Evolutionary conservation across 2,329 filamentous ascomycete genomes (phyloP).

Genomic region (Pestalotiopsis sp.): DNA sequence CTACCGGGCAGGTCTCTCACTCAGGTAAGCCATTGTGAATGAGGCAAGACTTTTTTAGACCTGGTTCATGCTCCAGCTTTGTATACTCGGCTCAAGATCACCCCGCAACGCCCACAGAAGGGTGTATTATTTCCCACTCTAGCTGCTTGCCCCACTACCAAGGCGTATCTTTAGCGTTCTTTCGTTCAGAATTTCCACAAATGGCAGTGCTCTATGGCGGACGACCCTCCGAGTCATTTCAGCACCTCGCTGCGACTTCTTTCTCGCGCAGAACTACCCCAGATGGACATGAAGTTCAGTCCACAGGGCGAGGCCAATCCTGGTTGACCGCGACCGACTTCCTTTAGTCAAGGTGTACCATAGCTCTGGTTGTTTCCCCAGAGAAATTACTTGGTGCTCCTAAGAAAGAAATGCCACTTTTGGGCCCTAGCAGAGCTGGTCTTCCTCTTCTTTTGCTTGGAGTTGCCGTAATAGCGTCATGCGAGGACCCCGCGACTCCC

Average conservation of each 20-base stretch:
- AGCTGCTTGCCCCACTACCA: background rate
- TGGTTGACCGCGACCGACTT: background rate
- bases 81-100: slow-evolving; percentile 1
- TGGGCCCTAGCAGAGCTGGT: background rate
- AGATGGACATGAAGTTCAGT: background rate
- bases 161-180: background rate
- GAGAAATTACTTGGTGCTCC: background rate
- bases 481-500: background rate
- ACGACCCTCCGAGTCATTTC: background rate
- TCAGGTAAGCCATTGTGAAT: no score
- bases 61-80: background rate
- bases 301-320: slow-evolving; percentile 6
- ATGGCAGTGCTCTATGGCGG: slow-evolving; percentile 6
- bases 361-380: background rate
- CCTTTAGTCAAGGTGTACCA: background rate
- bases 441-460: background rate
- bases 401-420: background rate
- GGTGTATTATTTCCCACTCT: background rate
- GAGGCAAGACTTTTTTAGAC: background rate
- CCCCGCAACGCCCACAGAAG: background rate
- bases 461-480: background rate
- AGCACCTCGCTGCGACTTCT: background rate
- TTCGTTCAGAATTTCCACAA: slow-evolving; percentile 19
- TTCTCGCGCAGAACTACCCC: slow-evolving; percentile 9
- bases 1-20: no score